These are phyloP conservation scores for Penicillium frequentans DNA, from an alignment of 2,329 filamentous ascomycete genomes.

Conservation along the genomic window DNA sequence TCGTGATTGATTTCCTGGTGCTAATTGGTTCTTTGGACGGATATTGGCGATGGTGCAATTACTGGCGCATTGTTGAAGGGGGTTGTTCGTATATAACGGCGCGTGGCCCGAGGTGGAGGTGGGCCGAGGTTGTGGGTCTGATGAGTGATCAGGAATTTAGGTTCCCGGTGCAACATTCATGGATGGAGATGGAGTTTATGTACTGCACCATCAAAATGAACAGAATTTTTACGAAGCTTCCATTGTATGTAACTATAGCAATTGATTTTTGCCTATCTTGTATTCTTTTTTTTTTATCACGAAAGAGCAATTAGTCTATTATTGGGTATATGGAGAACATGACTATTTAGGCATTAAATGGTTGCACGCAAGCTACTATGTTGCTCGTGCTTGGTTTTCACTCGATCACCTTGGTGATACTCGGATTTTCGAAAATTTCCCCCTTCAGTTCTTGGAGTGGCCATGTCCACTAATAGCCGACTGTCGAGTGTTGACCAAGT, in stretches of 20 bases:
- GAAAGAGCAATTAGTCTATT: background rate
- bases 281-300: too few species aligned
- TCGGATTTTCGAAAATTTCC: background rate
- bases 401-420: background rate
- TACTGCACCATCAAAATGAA: too few species aligned
- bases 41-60: background rate
- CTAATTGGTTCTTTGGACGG: background rate
- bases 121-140: constrained; percentile 23
- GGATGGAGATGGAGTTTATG: background rate
- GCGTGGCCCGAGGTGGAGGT: constrained; percentile 18
- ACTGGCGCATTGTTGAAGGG: background rate
- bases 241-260: too few species aligned
- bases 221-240: too few species aligned
- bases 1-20: background rate
- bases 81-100: constrained; percentile 1
- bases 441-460: constrained; percentile 9
- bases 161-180: background rate
- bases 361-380: background rate
- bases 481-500: constrained; percentile 25
- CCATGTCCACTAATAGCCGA: constrained; percentile 19
- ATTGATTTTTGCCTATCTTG: too few species aligned
- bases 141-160: constrained; percentile 23
- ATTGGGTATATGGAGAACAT: background rate
- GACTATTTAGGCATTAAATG: background rate
- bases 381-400: background rate